Conservation (phyloP, 106 monocot species). For the Dioscorea zingiberensis region DNA sequence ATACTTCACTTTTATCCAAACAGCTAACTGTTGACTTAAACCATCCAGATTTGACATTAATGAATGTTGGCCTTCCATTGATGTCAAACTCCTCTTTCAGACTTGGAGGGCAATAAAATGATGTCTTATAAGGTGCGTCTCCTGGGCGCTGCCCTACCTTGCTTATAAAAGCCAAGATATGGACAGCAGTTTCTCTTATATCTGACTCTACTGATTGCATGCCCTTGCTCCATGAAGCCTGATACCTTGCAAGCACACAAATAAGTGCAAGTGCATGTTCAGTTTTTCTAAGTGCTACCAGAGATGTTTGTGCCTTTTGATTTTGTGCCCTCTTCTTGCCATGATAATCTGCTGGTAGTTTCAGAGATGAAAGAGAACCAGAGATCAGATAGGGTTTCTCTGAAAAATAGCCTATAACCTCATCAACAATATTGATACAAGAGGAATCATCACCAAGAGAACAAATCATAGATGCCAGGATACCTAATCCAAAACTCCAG, state of each 20-base stretch:
- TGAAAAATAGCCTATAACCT: slow-evolving; percentile 39
- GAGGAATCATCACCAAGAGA: slow-evolving; percentile 51
- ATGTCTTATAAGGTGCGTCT: slow-evolving; percentile 20
- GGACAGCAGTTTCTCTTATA: slow-evolving; percentile 65
- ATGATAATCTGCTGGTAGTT: slow-evolving; percentile 24
- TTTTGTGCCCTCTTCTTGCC: slow-evolving; percentile 36
- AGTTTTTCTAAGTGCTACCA: slow-evolving; percentile 44
- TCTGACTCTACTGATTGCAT: slow-evolving; percentile 56
- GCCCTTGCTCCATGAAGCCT: slow-evolving; percentile 30
- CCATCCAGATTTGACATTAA: slow-evolving; percentile 66
- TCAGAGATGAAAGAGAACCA: slow-evolving; percentile 49
- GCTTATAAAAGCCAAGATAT: slow-evolving; percentile 84
- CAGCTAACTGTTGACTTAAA: slow-evolving; percentile 28
- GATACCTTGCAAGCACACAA: slow-evolving; percentile 56
- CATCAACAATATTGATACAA: slow-evolving; percentile 39
- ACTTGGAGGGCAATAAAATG: slow-evolving; percentile 37
- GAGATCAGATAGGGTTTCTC: slow-evolving; percentile 53
- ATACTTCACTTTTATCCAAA: slow-evolving; percentile 8
- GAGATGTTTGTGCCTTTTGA: slow-evolving; percentile 35
- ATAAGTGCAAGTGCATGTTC: slow-evolving; percentile 57
- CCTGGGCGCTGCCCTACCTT: slow-evolving; percentile 35
- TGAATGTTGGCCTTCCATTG: slow-evolving; percentile 34
- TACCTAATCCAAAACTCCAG: slow-evolving; percentile 52
- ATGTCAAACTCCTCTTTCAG: slow-evolving; percentile 48
- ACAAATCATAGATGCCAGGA: slow-evolving; percentile 52